Evolutionary conservation across 495 filamentous ascomycete genomes (phyloP).

Genomic region (Talaromyces adpressus): DNA sequence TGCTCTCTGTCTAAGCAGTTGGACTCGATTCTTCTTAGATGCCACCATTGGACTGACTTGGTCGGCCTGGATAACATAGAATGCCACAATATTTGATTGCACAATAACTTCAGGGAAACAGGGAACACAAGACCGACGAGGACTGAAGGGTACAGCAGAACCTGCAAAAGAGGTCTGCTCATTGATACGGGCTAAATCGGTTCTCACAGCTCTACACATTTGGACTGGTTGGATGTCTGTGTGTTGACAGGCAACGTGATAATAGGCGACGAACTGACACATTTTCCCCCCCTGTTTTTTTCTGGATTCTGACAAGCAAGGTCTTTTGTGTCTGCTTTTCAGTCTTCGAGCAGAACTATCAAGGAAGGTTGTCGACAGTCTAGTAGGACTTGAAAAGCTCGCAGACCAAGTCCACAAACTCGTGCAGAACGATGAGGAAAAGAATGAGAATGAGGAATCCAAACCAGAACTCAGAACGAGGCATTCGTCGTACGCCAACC

Average conservation of each 20-base stretch:
- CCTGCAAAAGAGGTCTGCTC: not conserved
- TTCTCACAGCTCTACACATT: not conserved
- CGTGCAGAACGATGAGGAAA: not conserved
- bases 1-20: not conserved
- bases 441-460: not conserved
- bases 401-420: not conserved
- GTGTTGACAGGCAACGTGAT: not conserved
- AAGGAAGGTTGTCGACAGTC: not conserved
- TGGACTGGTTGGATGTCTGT: not conserved
- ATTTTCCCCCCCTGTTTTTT: not conserved
- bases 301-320: not conserved
- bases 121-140: not conserved
- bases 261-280: not conserved
- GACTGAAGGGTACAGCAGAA: not conserved
- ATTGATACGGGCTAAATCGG: not conserved
- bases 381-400: not conserved
- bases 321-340: not conserved
- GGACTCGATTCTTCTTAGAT: not conserved
- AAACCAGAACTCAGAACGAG: not conserved
- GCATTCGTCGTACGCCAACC: not conserved
- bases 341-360: not conserved
- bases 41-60: not conserved
- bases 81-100: not conserved
- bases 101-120: not conserved
- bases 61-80: not conserved